phyloP scores from a whole-genome alignment of 2,329 filamentous ascomycete genomes.

The Sordariomycetes sp. region DNA sequence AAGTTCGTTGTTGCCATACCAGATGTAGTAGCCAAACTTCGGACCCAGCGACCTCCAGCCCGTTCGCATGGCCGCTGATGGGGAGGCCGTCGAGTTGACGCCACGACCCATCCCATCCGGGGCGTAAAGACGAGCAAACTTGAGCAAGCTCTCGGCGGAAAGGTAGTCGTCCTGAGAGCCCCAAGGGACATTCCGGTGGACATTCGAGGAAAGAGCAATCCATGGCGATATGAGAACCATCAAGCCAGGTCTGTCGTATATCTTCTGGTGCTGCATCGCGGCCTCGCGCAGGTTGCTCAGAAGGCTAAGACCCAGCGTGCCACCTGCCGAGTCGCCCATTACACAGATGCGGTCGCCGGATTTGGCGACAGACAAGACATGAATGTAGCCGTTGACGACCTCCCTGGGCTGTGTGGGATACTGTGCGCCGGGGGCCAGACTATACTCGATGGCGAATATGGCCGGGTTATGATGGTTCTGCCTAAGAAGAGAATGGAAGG shows the following conservation, averaged over 20 bases:
- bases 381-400: constrained; percentile 58
- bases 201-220: constrained; percentile 59
- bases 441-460: constrained; percentile 72
- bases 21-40: constrained; percentile 54
- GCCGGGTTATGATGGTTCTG: constrained; percentile 64
- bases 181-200: constrained; percentile 51
- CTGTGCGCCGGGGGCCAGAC: constrained; percentile 53
- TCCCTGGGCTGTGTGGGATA: constrained; percentile 68
- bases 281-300: constrained; percentile 22
- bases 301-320: constrained; percentile 60
- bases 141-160: constrained; percentile 52
- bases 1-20: constrained; percentile 69
- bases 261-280: neutral
- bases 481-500: constrained; percentile 55
- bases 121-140: constrained; percentile 58
- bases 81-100: constrained; percentile 15
- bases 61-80: constrained; percentile 29
- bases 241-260: constrained; percentile 27
- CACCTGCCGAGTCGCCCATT: constrained; percentile 72
- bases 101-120: constrained; percentile 26
- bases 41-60: constrained; percentile 62
- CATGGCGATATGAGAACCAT: constrained; percentile 73
- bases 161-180: constrained; percentile 70
- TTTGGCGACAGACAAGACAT: constrained; percentile 48
- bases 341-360: constrained; percentile 57